Percentiles rank a stretch among this genome's conserved stretches.
Evolutionary conservation across 768 basidiomycete species (phyloP).

Genomic region (Lactifluus echinatus): DNA sequence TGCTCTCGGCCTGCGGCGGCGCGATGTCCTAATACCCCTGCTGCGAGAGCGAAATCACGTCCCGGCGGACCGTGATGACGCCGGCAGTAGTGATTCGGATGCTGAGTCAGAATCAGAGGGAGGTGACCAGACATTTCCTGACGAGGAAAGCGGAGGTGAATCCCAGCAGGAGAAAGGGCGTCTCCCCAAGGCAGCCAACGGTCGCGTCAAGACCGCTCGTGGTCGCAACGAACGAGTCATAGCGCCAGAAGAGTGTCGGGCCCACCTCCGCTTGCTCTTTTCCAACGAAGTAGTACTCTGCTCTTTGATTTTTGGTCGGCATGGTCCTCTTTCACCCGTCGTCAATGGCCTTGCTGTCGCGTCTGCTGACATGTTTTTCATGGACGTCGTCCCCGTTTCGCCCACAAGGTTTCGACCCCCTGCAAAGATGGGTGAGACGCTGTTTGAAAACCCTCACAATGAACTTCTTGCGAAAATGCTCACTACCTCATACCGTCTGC

Average conservation of each 20-base stretch:
- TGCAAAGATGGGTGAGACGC: constrained; percentile 78
- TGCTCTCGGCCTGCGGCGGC: constrained; percentile 51
- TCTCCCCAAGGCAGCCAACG: constrained; percentile 49
- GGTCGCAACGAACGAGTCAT: constrained; percentile 89
- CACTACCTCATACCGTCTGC: constrained; percentile 67
- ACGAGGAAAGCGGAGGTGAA: constrained; percentile 32
- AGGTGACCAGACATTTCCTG: constrained; percentile 41
- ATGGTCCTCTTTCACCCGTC: constrained; percentile 71
- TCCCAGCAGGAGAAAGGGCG: constrained; percentile 29
- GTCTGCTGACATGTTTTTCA: constrained; percentile 94
- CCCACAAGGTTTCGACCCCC: constrained; percentile 96
- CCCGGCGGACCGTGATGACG: neutral
- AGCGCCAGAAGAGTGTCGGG: constrained; percentile 86
- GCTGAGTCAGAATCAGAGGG: constrained; percentile 44
- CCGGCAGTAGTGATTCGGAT: constrained; percentile 33
- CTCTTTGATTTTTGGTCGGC: constrained; percentile 83
- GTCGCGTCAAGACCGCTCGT: constrained; percentile 62
- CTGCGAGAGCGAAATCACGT: constrained; percentile 17
- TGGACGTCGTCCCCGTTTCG: constrained; percentile 84
- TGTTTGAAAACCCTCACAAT: constrained; percentile 97
- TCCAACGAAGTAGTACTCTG: constrained; percentile 74
- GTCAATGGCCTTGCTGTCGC: constrained; percentile 55
- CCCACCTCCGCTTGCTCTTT: constrained; percentile 87
- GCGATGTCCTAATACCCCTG: constrained; percentile 61
- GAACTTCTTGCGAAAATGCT: constrained; percentile 77